Evolutionary conservation across 2,329 filamentous ascomycete genomes (phyloP), one percentile per base, ranked within the genome.

Genomic region (Paramyrothecium sp.): DNA sequence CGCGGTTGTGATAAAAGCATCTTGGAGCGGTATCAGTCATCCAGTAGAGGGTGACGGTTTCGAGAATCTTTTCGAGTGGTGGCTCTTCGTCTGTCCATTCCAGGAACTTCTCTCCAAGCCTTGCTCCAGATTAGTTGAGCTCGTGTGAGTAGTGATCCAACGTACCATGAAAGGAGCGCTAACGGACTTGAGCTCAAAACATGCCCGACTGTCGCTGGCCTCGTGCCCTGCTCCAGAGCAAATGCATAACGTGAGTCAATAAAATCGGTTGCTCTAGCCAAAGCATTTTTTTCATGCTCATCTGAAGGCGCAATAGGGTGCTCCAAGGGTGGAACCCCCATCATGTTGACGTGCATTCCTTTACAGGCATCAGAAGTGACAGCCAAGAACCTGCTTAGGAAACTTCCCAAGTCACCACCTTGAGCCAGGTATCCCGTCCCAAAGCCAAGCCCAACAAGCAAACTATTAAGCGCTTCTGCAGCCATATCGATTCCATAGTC

Each of bases 391-490:
- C 80, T 68, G 1, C 75, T 69, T 5, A 84, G 57, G 22, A 74
- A 71, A 48, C 73, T 76, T 3, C 84, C 85, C 8, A 87, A 72
- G 61, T 87, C 84, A 3, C 84, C 84, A 11, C 84, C 84, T 65
- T 86, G 83, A 0, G 76, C 75, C 11, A 84, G 67, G 58, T 87
- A 87, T 2, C 79, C 79, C 2, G 61, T 59, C 0, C 71, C 74
- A 51, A 86, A 83, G 0, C 84, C 84, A 4, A 86, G 73, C 0
- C 72, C 72, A 2, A 78, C 58, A 76, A 87, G 81, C 3, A 86
- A 61, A 26, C 77, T 72, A 66, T 86, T 74, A 55, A 85, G 69
- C 10, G 83, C 66, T 2, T 71, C 68, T 0, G 80, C 75, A 22
- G 59, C 59, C 17, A 59, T 20, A 2, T 54, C 38, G 10, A 58